Conservation (phyloP, 164 flowering plant species). For the Malania oleifera region DNA sequence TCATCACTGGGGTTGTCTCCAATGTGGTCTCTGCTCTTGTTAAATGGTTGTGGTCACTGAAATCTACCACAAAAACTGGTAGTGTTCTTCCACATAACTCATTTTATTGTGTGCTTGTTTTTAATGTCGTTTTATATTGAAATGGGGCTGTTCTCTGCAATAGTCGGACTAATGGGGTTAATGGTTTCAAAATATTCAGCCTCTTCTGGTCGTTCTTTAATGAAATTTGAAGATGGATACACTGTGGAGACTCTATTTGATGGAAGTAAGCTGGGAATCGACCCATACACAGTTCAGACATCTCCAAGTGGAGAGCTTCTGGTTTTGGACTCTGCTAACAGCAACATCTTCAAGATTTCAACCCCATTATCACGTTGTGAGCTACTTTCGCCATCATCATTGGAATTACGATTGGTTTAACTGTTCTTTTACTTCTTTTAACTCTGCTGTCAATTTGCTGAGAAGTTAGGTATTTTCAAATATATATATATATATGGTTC, state of each 20-base stretch:
- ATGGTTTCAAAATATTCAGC: conserved; percentile 34
- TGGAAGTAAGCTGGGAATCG: conserved; percentile 64
- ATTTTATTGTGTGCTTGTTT: conserved; percentile 5
- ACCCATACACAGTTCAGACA: conserved; percentile 45
- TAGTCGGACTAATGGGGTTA: conserved; percentile 13
- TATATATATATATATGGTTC: background rate
- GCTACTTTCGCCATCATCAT: conserved; percentile 10
- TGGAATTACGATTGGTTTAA: background rate
- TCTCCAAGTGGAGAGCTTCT: conserved; percentile 51
- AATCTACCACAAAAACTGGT: conserved; percentile 40
- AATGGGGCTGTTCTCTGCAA: background rate
- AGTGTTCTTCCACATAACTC: conserved; percentile 3
- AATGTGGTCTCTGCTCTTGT: conserved; percentile 49
- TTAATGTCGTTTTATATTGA: background rate
- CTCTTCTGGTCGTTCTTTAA: conserved; percentile 43
- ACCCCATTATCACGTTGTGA: conserved; percentile 52
- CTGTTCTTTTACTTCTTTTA: no score
- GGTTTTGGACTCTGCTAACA: conserved; percentile 54
- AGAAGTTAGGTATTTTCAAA: background rate
- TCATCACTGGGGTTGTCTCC: conserved; percentile 43
- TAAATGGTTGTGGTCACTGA: conserved; percentile 61
- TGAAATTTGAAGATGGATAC: conserved; percentile 66
- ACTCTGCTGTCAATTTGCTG: background rate
- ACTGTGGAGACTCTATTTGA: conserved; percentile 64
- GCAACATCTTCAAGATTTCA: conserved; percentile 58